A percentile compares a stretch with the other conserved stretches of the same genome.
phyloP scores from a whole-genome alignment of 2,329 filamentous ascomycete genomes.

The Scleromitrula shiraiana region DNA sequence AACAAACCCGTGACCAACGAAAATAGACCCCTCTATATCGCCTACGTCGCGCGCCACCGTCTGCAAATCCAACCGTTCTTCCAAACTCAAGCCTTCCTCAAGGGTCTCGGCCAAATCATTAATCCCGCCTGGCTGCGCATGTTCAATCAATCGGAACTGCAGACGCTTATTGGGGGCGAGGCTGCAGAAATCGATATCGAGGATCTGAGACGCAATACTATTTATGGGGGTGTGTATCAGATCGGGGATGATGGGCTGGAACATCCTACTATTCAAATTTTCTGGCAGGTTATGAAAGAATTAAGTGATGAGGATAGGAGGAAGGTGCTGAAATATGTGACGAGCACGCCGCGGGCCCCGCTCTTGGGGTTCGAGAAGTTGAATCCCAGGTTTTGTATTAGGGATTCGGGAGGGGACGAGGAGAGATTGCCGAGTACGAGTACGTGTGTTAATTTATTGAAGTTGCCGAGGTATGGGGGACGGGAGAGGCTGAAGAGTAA shows the following conservation, averaged over 20 bases:
- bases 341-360: constrained; percentile 82
- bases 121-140: constrained; percentile 90
- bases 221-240: constrained; percentile 79
- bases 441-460: constrained; percentile 91
- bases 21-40: constrained; percentile 90
- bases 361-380: constrained; percentile 82
- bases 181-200: constrained; percentile 77
- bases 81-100: constrained; percentile 85
- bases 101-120: constrained; percentile 79
- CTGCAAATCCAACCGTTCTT: constrained; percentile 69
- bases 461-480: constrained; percentile 73
- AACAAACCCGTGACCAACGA: constrained; percentile 78
- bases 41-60: constrained; percentile 80
- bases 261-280: constrained; percentile 76
- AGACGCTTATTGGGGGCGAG: constrained; percentile 87
- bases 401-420: constrained; percentile 72
- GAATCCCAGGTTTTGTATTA: constrained; percentile 79
- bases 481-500: constrained; percentile 64
- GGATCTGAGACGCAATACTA: constrained; percentile 75
- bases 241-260: constrained; percentile 85
- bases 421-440: constrained; percentile 81
- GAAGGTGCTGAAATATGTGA: constrained; percentile 92
- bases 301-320: constrained; percentile 71
- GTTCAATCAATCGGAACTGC: constrained; percentile 95
- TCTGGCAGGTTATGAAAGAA: constrained; percentile 81